These are phyloP conservation scores for Edaphochlamys debaryana DNA, from an alignment of 139 green algal genomes.

Conservation along the genomic window DNA sequence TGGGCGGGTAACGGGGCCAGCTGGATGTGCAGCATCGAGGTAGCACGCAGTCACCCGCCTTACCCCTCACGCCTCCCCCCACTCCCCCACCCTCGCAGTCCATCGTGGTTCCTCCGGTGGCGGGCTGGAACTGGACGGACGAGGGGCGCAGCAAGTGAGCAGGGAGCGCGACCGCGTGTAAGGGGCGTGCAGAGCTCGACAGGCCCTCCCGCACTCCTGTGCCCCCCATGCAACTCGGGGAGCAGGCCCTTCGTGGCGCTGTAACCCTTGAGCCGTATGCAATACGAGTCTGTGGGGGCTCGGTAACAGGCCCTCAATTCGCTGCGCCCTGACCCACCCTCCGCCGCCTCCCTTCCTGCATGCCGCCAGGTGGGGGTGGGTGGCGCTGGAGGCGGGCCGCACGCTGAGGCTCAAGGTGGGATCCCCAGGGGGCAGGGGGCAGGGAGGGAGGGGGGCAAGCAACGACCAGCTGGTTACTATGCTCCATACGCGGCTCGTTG, in stretches of 20 bases:
- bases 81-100: not conserved
- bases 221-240: no score
- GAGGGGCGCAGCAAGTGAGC: conserved; percentile 27
- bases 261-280: no score
- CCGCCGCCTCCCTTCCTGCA: no score
- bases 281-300: no score
- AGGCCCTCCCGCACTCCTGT: no score
- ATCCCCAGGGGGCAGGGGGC: not conserved
- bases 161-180: no score
- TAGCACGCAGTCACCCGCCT: not conserved
- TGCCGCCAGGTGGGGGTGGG: conserved; percentile 36
- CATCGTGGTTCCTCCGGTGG: not conserved
- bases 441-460: not conserved
- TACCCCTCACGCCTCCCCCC: not conserved
- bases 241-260: no score
- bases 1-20: no score
- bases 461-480: not conserved
- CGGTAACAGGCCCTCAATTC: no score
- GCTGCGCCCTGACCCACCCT: no score
- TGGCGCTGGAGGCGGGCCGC: not conserved
- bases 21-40: not conserved
- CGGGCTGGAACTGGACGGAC: conserved; percentile 32
- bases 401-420: not conserved
- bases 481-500: not conserved
- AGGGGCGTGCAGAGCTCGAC: no score